A percentile compares a stretch with the other conserved stretches of the same genome.
Evolutionary conservation across 2,329 filamentous ascomycete species (phyloP).

Genomic region (Aulographum hederae): DNA sequence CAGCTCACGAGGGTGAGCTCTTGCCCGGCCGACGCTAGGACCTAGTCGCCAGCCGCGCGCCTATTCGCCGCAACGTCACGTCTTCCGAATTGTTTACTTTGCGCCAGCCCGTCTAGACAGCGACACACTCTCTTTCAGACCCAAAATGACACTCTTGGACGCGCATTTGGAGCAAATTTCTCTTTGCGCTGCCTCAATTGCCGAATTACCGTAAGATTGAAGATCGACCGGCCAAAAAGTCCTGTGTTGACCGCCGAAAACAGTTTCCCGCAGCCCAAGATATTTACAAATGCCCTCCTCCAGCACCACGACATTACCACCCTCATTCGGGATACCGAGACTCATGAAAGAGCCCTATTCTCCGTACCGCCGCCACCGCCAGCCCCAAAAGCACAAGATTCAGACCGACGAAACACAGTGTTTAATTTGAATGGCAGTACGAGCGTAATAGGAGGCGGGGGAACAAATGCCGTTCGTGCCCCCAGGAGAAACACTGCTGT

Average conservation of each 20-base stretch:
- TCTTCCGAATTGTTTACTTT: too few species aligned
- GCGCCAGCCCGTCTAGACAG: too few species aligned
- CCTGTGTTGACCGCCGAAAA: too few species aligned
- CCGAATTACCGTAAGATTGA: slow-evolving; percentile 25
- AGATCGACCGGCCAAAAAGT: too few species aligned
- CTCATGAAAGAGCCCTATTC: slow-evolving; percentile 88
- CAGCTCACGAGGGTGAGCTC: too few species aligned
- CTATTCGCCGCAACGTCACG: too few species aligned
- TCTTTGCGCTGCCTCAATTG: slow-evolving; percentile 28
- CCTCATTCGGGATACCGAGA: slow-evolving; percentile 85
- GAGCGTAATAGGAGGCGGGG: slow-evolving; percentile 18
- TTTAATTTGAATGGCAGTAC: slow-evolving; percentile 19
- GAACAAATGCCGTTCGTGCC: slow-evolving; percentile 26
- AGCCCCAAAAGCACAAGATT: slow-evolving; percentile 24
- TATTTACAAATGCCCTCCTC: slow-evolving; percentile 87
- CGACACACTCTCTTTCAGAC: too few species aligned
- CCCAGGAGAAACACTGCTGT: slow-evolving; percentile 66
- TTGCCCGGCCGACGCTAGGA: too few species aligned
- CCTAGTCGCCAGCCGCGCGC: too few species aligned
- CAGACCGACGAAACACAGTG: slow-evolving; percentile 28
- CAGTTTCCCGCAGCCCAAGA: slow-evolving; percentile 79
- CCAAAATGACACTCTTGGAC: slow-evolving; percentile 21
- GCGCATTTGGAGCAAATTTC: slow-evolving; percentile 32
- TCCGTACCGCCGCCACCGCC: slow-evolving; percentile 58
- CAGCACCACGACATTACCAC: slow-evolving; percentile 81